Evolutionary conservation across 2,329 filamentous ascomycete species (phyloP).

Genomic region (Fusarium sp.): DNA sequence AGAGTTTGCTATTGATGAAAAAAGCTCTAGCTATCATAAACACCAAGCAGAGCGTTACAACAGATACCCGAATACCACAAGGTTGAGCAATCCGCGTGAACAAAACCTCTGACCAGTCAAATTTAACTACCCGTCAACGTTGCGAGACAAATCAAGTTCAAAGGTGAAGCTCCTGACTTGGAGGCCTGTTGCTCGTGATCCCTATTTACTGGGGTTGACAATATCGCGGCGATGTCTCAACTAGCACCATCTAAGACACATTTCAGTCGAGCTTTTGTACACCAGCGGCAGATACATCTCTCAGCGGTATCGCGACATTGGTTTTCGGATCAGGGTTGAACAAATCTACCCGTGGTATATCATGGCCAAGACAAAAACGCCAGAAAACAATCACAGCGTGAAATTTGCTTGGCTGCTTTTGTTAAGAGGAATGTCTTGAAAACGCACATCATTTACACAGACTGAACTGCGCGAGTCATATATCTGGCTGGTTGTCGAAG

Average conservation of each 20-base stretch:
- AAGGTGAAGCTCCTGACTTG: not conserved
- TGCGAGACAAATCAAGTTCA: constrained; percentile 5
- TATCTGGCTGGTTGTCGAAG: not conserved
- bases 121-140: constrained; percentile 24
- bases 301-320: not conserved
- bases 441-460: not conserved
- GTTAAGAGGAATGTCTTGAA: not conserved
- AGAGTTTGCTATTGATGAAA: constrained; percentile 42
- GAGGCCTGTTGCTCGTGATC: constrained; percentile 1
- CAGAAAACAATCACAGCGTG: not conserved
- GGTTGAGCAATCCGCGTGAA: constrained; percentile 5
- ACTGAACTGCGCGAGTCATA: not conserved
- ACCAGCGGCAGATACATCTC: not conserved
- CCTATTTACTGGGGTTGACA: constrained; percentile 4
- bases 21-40: constrained; percentile 12
- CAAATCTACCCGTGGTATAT: not conserved
- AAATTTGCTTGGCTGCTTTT: not conserved
- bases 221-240: not conserved
- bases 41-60: constrained; percentile 7
- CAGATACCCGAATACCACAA: not conserved
- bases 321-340: not conserved
- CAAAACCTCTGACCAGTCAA: constrained; percentile 29
- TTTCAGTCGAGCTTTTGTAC: not conserved
- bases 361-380: not conserved
- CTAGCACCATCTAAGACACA: not conserved